Conservation (phyloP, 164 flowering plant species). For the Annona squamosa region DNA sequence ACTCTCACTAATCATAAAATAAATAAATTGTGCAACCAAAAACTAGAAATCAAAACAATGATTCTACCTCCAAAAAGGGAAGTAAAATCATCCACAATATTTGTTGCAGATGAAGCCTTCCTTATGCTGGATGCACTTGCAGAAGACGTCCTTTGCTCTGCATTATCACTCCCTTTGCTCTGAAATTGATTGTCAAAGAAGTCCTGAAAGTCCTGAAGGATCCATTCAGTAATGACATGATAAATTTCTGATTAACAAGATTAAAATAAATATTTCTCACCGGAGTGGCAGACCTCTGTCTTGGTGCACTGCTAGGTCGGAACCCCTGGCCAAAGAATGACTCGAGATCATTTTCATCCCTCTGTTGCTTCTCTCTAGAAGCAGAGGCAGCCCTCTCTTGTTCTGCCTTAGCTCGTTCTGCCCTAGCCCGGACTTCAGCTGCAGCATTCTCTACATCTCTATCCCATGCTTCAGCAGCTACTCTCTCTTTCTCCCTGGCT, state of each 20-base stretch:
- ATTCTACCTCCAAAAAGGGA: slow-evolving; percentile 81
- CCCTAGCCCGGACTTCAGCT: slow-evolving; percentile 6
- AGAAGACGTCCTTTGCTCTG: slow-evolving; percentile 38
- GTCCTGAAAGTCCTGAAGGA: slow-evolving; percentile 44
- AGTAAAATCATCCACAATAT: slow-evolving; percentile 74
- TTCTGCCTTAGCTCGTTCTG: too few species aligned
- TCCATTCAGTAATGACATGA: not conserved
- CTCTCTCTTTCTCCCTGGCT: slow-evolving; percentile 1
- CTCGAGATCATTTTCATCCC: slow-evolving; percentile 66
- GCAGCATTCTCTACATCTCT: slow-evolving; percentile 46
- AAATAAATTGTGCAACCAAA: not conserved
- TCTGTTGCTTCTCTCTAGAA: slow-evolving; percentile 55
- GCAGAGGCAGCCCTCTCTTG: slow-evolving; percentile 73
- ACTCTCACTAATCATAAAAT: not conserved
- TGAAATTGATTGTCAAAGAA: slow-evolving; percentile 49
- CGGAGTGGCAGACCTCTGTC: slow-evolving; percentile 51
- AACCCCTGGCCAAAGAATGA: slow-evolving; percentile 63
- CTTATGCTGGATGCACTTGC: slow-evolving; percentile 49
- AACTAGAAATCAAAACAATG: not conserved
- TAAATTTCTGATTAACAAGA: not conserved
- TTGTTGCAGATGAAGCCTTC: slow-evolving; percentile 74
- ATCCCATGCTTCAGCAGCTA: slow-evolving; percentile 42
- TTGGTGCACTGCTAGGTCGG: slow-evolving; percentile 85
- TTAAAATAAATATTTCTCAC: slow-evolving; percentile 34
- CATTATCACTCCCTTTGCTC: slow-evolving; percentile 48